Evolutionary conservation across 1,139 yeast species (phyloP).

Genomic region (Suhomyces taliae): DNA sequence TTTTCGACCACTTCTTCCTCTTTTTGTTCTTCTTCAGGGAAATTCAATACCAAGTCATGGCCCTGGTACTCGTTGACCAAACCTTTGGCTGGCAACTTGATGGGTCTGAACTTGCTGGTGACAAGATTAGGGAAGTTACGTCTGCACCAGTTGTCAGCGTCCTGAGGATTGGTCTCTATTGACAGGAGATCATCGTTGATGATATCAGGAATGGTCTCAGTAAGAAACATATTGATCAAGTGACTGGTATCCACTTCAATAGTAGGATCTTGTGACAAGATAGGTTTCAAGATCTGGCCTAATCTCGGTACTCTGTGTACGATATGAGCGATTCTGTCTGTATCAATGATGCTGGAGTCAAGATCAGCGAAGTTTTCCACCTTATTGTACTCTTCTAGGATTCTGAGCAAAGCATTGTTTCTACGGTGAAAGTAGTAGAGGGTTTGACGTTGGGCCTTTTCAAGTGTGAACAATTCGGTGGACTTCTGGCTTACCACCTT

Average conservation of each 20-base stretch:
- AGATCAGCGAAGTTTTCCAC: slow-evolving; percentile 2
- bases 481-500: slow-evolving; percentile 24
- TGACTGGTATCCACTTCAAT: slow-evolving; percentile 12
- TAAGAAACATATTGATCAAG: slow-evolving; percentile 17
- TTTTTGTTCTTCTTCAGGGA: slow-evolving; percentile 3
- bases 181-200: slow-evolving; percentile 38
- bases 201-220: slow-evolving; percentile 40
- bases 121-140: slow-evolving; percentile 39
- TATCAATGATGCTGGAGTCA: not conserved
- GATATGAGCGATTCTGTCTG: not conserved
- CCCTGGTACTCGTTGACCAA: slow-evolving; percentile 12
- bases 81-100: slow-evolving; percentile 21
- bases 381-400: slow-evolving; percentile 24
- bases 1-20: slow-evolving; percentile 1
- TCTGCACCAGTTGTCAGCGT: slow-evolving; percentile 39
- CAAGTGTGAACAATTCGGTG: slow-evolving; percentile 29
- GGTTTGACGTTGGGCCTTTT: slow-evolving; percentile 36
- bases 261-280: slow-evolving; percentile 3
- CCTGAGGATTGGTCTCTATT: slow-evolving; percentile 42
- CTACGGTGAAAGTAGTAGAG: slow-evolving; percentile 37
- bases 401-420: slow-evolving; percentile 38
- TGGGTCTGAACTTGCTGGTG: slow-evolving; percentile 35
- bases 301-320: slow-evolving; percentile 9
- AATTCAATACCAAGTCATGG: slow-evolving; percentile 11
- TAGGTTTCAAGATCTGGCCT: slow-evolving; percentile 3